A percentile compares a stretch with the other conserved stretches of the same genome.
Conservation (phyloP, 306 rosid species). For the Quercus cerris region DNA sequence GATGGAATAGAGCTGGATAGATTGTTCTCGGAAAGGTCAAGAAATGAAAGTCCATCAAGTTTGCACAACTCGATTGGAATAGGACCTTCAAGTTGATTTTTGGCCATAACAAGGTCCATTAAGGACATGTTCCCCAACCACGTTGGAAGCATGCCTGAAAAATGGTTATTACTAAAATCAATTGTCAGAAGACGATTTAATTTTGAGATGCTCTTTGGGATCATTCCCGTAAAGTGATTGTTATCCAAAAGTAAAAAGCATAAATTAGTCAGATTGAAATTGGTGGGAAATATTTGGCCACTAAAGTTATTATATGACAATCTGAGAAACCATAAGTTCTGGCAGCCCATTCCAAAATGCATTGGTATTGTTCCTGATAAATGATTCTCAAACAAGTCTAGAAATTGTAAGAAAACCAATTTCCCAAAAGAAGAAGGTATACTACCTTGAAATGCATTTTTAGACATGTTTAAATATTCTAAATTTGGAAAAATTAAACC, state of each 20-base stretch:
- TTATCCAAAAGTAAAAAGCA: neutral
- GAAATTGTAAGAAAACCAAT: too few relatives aligned
- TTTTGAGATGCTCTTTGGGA: neutral
- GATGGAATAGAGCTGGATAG: neutral
- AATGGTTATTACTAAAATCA: too few relatives aligned
- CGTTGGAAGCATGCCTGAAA: neutral
- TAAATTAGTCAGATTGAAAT: neutral
- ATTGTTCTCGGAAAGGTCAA: neutral
- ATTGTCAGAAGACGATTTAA: too few relatives aligned
- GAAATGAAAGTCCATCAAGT: accelerated
- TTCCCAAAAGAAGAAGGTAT: too few relatives aligned
- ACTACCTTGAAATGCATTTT: too few relatives aligned
- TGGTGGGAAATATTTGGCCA: neutral
- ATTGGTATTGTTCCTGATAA: neutral
- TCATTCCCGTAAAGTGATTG: neutral
- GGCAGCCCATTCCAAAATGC: neutral
- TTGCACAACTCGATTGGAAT: neutral
- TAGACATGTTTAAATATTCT: too few relatives aligned
- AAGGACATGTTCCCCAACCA: neutral
- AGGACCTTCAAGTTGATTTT: neutral
- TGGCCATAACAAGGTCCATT: neutral
- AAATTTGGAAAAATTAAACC: too few relatives aligned
- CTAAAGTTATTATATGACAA: neutral
- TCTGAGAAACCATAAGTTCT: accelerated
- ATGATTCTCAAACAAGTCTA: neutral